These are phyloP conservation scores for Colletotrichum godetiae DNA, from an alignment of 2,329 filamentous ascomycete genomes.

Conservation along the genomic window DNA sequence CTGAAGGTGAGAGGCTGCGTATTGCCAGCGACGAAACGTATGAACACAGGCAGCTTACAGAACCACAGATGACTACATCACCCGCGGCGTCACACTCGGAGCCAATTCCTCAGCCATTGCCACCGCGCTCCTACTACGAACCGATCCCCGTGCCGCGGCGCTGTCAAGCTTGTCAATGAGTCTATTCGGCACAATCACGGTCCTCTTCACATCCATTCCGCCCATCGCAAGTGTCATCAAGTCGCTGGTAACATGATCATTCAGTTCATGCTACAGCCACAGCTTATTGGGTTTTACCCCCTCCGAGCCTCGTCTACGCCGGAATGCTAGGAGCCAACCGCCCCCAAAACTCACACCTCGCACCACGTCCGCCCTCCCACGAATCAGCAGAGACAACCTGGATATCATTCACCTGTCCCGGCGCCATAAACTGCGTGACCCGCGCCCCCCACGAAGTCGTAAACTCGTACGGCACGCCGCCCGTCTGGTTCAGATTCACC, in stretches of 20 bases:
- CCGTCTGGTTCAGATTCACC: constrained; percentile 60
- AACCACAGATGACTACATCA: constrained; percentile 68
- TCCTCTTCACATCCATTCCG: constrained; percentile 68
- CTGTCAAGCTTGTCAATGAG: constrained; percentile 71
- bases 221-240: constrained; percentile 60
- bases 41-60: neutral
- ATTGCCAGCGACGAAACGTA: neutral
- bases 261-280: too few relatives aligned
- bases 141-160: constrained; percentile 69
- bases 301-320: neutral
- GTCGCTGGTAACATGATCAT: constrained; percentile 50
- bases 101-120: constrained; percentile 70
- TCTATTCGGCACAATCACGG: constrained; percentile 68
- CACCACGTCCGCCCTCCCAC: constrained; percentile 60
- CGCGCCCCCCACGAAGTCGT: constrained; percentile 32
- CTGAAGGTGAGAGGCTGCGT: constrained; percentile 54
- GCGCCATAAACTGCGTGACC: constrained; percentile 42
- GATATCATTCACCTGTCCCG: constrained; percentile 49
- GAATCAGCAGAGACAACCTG: constrained; percentile 52
- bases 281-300: too few relatives aligned
- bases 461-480: constrained; percentile 43
- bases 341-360: constrained; percentile 58
- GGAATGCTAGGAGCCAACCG: constrained; percentile 22
- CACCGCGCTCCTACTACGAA: constrained; percentile 65
- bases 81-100: constrained; percentile 70